Evolutionary conservation across 495 filamentous ascomycete species (phyloP), one percentile per base, ranked within the genome.

Genomic region (Aspergillus steynii): DNA sequence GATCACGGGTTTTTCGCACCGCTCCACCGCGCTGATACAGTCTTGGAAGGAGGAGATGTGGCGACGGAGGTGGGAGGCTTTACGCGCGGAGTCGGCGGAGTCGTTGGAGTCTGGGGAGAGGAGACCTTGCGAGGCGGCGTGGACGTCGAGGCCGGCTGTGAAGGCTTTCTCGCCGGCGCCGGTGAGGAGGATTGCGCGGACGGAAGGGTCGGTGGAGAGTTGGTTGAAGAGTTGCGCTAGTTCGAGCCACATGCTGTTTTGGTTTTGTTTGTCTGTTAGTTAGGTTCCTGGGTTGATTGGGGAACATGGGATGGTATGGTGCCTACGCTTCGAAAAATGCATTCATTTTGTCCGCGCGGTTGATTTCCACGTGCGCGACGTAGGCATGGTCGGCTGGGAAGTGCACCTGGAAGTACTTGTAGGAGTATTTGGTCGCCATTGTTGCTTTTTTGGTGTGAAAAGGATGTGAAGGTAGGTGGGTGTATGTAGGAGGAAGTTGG

Each of bases 291-390:
- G 29, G 37, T 20, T 14, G 7, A 28, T 28, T 28, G 29, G 27
- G 34, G 14, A 5, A 52, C 58, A 50, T 45, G 60, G 29, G 53
- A 9, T 61, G 8, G 62, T 29, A 29, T 12, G 27, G 48, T 1
- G 72, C 74, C 62, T 77, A 88, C 86, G 74, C 80, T 75, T 93
- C 88, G 61, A 85, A 78, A 75, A 97, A 98, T 58, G 95, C 87
- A 74, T 99, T 99, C 71, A 97, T 78, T 78, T 97, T 97, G 55
- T 86, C 74, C 1, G 94, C 86, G 7, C 95, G 86, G 80, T 96
- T 93, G 78, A 96, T 97, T 72, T 97, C 89, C 54, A 99, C 92
- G 71, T 96, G 91, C 9, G 90, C 91, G 46, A 97, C 91, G 77
- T 86, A 86, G 62, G 76, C 71, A n/a, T 72, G 64, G 9, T 42